Evolutionary conservation across 2,329 filamentous ascomycete genomes (phyloP).

Genomic region (Paecilomyces dactylethromorphus): DNA sequence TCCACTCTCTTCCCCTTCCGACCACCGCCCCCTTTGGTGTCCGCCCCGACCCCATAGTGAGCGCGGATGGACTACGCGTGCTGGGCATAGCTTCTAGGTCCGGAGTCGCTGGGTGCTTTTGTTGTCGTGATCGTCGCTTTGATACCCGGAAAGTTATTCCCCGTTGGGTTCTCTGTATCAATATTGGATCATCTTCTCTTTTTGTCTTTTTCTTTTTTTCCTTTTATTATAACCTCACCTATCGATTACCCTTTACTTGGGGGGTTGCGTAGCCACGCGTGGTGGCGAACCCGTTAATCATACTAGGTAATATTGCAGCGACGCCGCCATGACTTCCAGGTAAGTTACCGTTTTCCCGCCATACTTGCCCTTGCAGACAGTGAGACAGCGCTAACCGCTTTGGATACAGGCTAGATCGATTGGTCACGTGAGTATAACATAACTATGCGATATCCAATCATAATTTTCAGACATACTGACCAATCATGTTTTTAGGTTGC

Average conservation of each 20-base stretch:
- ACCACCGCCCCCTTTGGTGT: too few species aligned
- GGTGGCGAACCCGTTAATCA: conserved; percentile 1
- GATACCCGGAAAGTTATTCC: not conserved
- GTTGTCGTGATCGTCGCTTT: not conserved
- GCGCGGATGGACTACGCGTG: not conserved
- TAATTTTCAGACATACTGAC: conserved; percentile 11
- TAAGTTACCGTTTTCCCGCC: conserved; percentile 18
- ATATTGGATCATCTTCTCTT: conserved; percentile 10
- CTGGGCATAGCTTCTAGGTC: not conserved
- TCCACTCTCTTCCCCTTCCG: not conserved
- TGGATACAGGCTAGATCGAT: conserved; percentile 63
- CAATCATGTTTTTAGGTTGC: conserved; percentile 54
- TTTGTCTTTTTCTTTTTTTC: conserved; percentile 10
- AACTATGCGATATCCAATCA: conserved; percentile 1
- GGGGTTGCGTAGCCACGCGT: not conserved
- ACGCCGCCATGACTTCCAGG: conserved; percentile 35
- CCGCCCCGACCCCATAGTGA: not conserved
- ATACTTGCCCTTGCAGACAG: conserved; percentile 2
- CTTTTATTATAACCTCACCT: conserved; percentile 6
- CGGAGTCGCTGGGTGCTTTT: not conserved
- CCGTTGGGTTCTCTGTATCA: not conserved
- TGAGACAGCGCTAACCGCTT: conserved; percentile 25
- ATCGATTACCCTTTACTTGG: conserved; percentile 1
- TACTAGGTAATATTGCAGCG: conserved; percentile 1
- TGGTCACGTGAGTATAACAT: conserved; percentile 67